Evolutionary conservation across 2,329 filamentous ascomycete genomes (phyloP), one percentile per base, ranked within the genome.

Genomic region (Tolypocladium amazonense): DNA sequence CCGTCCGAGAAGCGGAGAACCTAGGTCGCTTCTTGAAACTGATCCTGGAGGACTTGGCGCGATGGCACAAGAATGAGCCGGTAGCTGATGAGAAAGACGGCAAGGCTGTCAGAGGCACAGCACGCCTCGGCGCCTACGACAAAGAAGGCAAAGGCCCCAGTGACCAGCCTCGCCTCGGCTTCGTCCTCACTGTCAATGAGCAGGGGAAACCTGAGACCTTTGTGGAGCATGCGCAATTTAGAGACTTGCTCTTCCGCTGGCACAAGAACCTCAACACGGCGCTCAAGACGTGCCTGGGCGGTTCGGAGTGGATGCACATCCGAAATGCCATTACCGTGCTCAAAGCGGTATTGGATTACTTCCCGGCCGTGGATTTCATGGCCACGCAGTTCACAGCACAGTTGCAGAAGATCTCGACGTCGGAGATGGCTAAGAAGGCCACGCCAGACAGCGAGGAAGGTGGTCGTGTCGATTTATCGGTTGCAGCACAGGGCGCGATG

Each of bases 221-320:
- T 66, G 77, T 97, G 61, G 88, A 92, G 60, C 94, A 91, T 71
- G 89, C 92, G 64, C 86, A 91, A 59, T 99, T 95, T 77, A 87
- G 91, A 56, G 87, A 90, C 65, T 77, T 95, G 58, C 79, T 97
- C 38, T 94, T 89, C 77, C 89, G 90, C 66, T 97, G 93, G 92
- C 95, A 99, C 73, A 86, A 88, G 67, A 86, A 89, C 63, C 77
- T 99, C 52, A 89, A 88, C 66, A 83, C 79, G 56, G 90, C 93
- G 2, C 78, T 99, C 59, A 92, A 92, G 70, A 82, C 83, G 43
- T 97, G 93, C 70, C 80, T 99, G 55, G 85, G 85, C 23, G 88
- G 88, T 35, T 86, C 84, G 38, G 93, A 97, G 73, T 99, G 94
- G 83, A 97, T 97, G 88, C 92, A 97, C 72, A 96, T 97, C 70